Evolutionary conservation across 129 eudicot genomes (phyloP).

Genomic region (Flaveria brownii): DNA sequence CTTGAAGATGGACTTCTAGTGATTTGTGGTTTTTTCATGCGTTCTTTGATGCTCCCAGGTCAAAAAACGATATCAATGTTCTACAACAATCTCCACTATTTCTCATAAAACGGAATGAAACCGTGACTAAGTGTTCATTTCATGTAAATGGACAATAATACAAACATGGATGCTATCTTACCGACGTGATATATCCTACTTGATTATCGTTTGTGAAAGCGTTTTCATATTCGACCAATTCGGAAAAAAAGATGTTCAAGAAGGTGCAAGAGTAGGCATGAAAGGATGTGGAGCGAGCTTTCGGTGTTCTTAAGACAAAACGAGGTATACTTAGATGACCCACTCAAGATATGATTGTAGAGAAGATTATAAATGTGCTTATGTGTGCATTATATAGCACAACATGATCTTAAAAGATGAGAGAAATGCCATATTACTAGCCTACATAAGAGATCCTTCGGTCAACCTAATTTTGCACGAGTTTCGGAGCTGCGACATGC

Average conservation of each 20-base stretch:
- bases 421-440: background rate
- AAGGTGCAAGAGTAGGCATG: background rate
- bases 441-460: background rate
- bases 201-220: background rate
- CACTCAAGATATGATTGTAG: background rate
- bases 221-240: background rate
- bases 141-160: background rate
- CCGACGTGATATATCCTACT: background rate
- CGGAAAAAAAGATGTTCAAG: background rate
- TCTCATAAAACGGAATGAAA: too few species aligned
- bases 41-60: too few species aligned
- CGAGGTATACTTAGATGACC: background rate
- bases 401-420: background rate
- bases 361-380: background rate
- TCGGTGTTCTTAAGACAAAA: background rate
- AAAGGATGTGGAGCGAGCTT: background rate
- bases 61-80: too few species aligned
- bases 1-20: too few species aligned
- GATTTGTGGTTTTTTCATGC: too few species aligned
- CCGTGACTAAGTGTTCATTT: too few species aligned
- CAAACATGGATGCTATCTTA: background rate
- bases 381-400: background rate
- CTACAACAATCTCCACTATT: too few species aligned
- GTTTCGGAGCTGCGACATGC: background rate
- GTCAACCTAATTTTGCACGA: background rate